phyloP scores from a whole-genome alignment of 2,329 filamentous ascomycete genomes.

The Fonsecaea monophora region DNA sequence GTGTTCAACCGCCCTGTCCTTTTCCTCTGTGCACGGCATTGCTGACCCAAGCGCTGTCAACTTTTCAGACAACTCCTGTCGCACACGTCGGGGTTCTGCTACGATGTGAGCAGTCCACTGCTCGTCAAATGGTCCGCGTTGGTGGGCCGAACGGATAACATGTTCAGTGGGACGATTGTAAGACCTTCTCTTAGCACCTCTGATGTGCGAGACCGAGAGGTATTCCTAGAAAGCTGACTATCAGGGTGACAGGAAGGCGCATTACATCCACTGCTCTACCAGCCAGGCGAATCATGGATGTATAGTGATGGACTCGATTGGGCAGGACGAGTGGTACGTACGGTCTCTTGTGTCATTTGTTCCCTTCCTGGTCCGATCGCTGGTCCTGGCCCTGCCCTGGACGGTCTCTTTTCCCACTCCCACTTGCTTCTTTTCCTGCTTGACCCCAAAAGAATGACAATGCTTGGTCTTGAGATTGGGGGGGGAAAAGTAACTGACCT shows the following conservation, averaged over 20 bases:
- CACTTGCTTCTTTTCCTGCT: too few relatives aligned
- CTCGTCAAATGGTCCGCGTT: constrained; percentile 25
- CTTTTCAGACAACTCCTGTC: constrained; percentile 24
- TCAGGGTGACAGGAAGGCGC: constrained; percentile 10
- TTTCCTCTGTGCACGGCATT: neutral
- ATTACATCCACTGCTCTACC: constrained; percentile 58
- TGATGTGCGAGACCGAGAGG: neutral
- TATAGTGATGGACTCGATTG: constrained; percentile 61
- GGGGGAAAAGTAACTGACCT: too few relatives aligned
- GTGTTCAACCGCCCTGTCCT: neutral
- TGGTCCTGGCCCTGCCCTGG: too few relatives aligned
- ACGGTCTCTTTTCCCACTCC: too few relatives aligned
- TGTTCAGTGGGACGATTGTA: constrained; percentile 43
- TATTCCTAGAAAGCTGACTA: neutral
- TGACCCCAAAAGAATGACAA: too few relatives aligned
- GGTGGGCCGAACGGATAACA: constrained; percentile 19
- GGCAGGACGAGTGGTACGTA: constrained; percentile 57
- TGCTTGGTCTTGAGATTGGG: too few relatives aligned
- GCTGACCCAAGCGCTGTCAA: neutral
- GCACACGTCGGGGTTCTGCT: constrained; percentile 23
- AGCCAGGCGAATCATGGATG: constrained; percentile 60
- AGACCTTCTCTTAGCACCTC: neutral
- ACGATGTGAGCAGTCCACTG: constrained; percentile 23
- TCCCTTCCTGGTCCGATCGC: neutral
- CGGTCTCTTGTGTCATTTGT: neutral